Evolutionary conservation across 1,139 yeast genomes (phyloP), one percentile per base, ranked within the genome.

Genomic region (Hansenula anomala): DNA sequence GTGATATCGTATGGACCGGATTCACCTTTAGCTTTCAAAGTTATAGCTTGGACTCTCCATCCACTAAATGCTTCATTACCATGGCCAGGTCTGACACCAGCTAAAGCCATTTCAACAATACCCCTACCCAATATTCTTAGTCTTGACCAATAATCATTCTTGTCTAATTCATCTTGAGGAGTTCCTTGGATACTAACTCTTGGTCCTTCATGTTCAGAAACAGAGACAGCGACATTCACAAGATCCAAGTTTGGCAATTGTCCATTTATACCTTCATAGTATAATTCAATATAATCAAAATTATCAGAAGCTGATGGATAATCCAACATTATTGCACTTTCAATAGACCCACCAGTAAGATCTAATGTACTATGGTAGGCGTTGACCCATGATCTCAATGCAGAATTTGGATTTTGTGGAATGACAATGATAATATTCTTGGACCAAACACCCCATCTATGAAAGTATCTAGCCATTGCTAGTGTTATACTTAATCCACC

Each of bases 41-140:
- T 87, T 27, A 92, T 63, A 0, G 97, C 84, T 60, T 92, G 97
- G 42, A 94, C 86, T 59, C 94, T 85, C 96, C 96, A 92, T 3
- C 97, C 97, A 37, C 95, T 83, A 58, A 92, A 92, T 12, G 90
- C 88, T 57, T 90, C 97, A 49, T 89, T 80, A 4, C 97, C 96
- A 36, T 78, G 71, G 1, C 72, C 59, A 18, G 62, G 68, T 12
- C 66, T 59, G 18, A 84, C 58, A 1, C 97, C 97, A 0, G 96
- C 75, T 11, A 80, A 58, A 2, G 90, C 77, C 55, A 88, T 78
- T 34, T 75, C 74, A 41, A 73, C 61, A 25, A 92, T 75, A 0
- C 96, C 95, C 30, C 71, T 66, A 15, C 77, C 46, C 42, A 94
- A 59, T 0, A 86, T 77, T 34, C 67, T 65, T 28, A 86, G 67